Evolutionary conservation across 306 rosid genomes (phyloP).

Genomic region (Chamaecrista fasciculata): DNA sequence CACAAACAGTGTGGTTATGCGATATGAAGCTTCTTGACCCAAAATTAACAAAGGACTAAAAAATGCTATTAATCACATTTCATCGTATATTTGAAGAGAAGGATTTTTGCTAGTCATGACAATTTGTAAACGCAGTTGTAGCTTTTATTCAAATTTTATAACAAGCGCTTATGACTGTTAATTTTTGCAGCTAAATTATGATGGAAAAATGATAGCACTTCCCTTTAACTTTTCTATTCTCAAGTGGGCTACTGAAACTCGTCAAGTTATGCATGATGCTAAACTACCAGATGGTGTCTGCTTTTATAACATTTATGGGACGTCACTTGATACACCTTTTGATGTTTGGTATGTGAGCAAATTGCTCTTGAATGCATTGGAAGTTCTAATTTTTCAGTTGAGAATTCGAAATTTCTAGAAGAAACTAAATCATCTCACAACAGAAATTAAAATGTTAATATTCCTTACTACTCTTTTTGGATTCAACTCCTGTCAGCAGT

Average conservation of each 20-base stretch:
- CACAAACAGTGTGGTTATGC: not conserved
- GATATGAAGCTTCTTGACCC: not conserved
- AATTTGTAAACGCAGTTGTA: not conserved
- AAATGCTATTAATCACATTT: not conserved
- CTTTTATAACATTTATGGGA: constrained; percentile 89
- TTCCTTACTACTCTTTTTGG: constrained; percentile 3
- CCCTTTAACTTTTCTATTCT: constrained; percentile 76
- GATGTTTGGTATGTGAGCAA: constrained; percentile 76
- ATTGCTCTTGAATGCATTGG: constrained; percentile 14
- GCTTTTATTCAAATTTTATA: not conserved
- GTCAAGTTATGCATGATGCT: constrained; percentile 50
- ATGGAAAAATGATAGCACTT: constrained; percentile 57
- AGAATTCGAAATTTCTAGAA: constrained; percentile 17
- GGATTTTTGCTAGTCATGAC: constrained; percentile 20
- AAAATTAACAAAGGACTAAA: not conserved
- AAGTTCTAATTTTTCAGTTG: constrained; percentile 12
- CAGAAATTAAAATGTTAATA: constrained; percentile 9
- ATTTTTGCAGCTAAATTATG: constrained; percentile 63
- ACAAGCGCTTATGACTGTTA: constrained; percentile 25
- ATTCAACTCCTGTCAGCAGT: not conserved
- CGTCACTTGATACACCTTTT: constrained; percentile 72
- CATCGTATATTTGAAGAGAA: constrained; percentile 6
- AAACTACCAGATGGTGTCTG: constrained; percentile 72
- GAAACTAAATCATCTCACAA: constrained; percentile 24
- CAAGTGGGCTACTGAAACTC: constrained; percentile 74